phyloP scores from a whole-genome alignment of 805 yeast species.

The Metschnikowia hibisci region DNA sequence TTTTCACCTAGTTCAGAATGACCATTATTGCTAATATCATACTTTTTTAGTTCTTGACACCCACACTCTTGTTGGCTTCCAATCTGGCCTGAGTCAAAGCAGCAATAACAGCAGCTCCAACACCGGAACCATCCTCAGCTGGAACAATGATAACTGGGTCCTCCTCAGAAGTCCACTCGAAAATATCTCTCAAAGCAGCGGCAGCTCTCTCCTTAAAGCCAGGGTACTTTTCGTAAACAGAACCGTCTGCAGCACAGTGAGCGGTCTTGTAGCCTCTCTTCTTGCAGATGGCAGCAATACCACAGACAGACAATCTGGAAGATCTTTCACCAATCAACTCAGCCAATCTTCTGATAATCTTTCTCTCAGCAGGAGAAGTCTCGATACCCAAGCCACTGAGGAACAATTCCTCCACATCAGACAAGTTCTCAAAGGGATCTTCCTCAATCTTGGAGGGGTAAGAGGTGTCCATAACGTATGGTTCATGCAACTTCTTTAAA shows the following conservation, averaged over 20 bases:
- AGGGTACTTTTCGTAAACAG: slow-evolving; percentile 92
- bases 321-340: slow-evolving; percentile 90
- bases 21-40: not conserved
- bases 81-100: slow-evolving; percentile 85
- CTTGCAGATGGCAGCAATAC: slow-evolving; percentile 89
- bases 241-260: slow-evolving; percentile 96
- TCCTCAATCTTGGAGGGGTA: slow-evolving; percentile 83
- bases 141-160: slow-evolving; percentile 84
- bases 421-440: slow-evolving; percentile 81
- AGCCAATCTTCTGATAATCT: slow-evolving; percentile 74
- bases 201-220: slow-evolving; percentile 88
- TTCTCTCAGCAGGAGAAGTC: slow-evolving; percentile 75
- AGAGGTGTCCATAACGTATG: slow-evolving; percentile 84
- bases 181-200: slow-evolving; percentile 80
- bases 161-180: slow-evolving; percentile 63
- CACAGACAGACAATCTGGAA: slow-evolving; percentile 89
- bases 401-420: slow-evolving; percentile 69
- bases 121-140: slow-evolving; percentile 98
- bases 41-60: slow-evolving; percentile 24
- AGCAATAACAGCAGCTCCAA: slow-evolving; percentile 97
- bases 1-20: not conserved
- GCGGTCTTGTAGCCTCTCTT: slow-evolving; percentile 75
- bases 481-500: slow-evolving; percentile 51
- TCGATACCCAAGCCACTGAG: slow-evolving; percentile 51
- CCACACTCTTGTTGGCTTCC: slow-evolving; percentile 65